These are phyloP conservation scores for bread wheat (Triticum aestivum) DNA, from an alignment of 176 grass and related monocot genomes.

Conservation along the genomic window IWGSC_CS_RefSeq_v2.1 NC_057807.1:235826420-235826919, in stretches of 20 bases:
- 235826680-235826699: constrained; percentile 9
- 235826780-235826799: constrained; percentile 31
- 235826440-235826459: constrained; percentile 24
- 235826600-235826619: constrained; percentile 26
- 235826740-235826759: constrained; percentile 51
- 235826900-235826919: neutral
- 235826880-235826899: constrained; percentile 7
- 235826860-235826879: constrained; percentile 26
- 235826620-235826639: constrained; percentile 2
- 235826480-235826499: constrained; percentile 29
- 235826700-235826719: constrained; percentile 48
- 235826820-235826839: constrained; percentile 42
- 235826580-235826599: constrained; percentile 17
- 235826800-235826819: constrained; percentile 40
- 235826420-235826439: constrained; percentile 19
- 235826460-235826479: constrained; percentile 16
- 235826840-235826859: constrained; percentile 33
- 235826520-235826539: constrained; percentile 6
- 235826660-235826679: constrained; percentile 15
- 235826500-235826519: constrained; percentile 25
- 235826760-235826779: constrained; percentile 35
- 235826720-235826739: constrained; percentile 43
- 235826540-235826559: constrained; percentile 29
- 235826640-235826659: constrained; percentile 23
- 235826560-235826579: constrained; percentile 25